A percentile compares a stretch with the other conserved stretches of the same genome.
Conservation (phyloP, 352 stramenopile species). For the Globisporangium radiosum region DNA sequence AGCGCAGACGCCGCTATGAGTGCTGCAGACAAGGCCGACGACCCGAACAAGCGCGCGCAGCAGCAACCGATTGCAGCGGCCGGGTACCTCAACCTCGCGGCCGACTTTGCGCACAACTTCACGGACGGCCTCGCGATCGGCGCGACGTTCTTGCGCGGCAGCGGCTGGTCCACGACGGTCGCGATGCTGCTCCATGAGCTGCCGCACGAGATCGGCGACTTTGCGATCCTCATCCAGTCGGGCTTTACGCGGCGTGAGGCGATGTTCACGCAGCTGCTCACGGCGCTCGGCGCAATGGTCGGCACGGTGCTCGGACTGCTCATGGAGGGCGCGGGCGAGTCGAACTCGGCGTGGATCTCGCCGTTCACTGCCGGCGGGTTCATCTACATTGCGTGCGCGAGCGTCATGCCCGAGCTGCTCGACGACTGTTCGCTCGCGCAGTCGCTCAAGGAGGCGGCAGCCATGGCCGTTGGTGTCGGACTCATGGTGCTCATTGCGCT, state of each 20-base stretch:
- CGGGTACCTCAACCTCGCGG: constrained; percentile 88
- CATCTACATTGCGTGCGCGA: constrained; percentile 89
- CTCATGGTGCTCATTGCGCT: constrained; percentile 80
- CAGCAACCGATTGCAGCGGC: constrained; percentile 60
- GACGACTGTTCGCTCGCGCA: constrained; percentile 73
- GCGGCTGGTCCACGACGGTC: constrained; percentile 78
- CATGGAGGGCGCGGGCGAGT: constrained; percentile 61
- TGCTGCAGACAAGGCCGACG: constrained; percentile 10
- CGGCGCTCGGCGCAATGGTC: constrained; percentile 88
- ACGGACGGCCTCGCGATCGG: constrained; percentile 92
- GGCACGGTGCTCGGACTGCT: constrained; percentile 82
- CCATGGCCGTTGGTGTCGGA: constrained; percentile 62
- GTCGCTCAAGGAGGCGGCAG: constrained; percentile 58
- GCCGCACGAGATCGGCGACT: constrained; percentile 91
- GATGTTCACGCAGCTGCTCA: constrained; percentile 89
- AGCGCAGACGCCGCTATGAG: background rate
- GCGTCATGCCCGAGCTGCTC: constrained; percentile 89
- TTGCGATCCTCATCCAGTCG: constrained; percentile 88
- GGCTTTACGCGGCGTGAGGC: constrained; percentile 86
- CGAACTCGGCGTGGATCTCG: constrained; percentile 74
- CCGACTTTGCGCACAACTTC: constrained; percentile 92
- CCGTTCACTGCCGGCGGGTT: constrained; percentile 88
- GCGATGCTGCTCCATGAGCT: constrained; percentile 89
- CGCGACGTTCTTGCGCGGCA: constrained; percentile 79
- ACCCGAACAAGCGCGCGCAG: constrained; percentile 11